Conservation (phyloP, 257 asterid genomes). For the Solanum dulcamara region DNA sequence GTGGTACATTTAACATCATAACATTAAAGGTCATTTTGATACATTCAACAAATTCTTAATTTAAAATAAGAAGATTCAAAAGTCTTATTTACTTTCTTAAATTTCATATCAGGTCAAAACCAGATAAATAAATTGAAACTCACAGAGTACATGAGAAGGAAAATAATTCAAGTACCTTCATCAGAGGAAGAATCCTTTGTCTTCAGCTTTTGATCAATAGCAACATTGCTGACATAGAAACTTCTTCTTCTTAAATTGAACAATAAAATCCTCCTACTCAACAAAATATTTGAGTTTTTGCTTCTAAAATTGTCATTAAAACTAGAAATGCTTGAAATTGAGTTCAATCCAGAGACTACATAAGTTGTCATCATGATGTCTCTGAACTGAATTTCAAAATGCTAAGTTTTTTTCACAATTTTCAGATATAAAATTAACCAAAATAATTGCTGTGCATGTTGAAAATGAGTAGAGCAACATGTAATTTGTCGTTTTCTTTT, state of each 20-base stretch:
- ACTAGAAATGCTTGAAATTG: not conserved
- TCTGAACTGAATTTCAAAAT: not conserved
- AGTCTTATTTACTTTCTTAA: not conserved
- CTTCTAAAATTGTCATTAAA: not conserved
- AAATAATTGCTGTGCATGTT: not conserved
- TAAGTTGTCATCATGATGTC: conserved; percentile 12
- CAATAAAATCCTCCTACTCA: not conserved
- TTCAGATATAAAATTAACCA: not conserved
- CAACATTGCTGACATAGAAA: conserved; percentile 31
- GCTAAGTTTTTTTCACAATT: too few species aligned
- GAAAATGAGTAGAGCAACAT: not conserved
- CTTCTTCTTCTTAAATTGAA: conserved; percentile 14
- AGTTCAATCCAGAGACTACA: not conserved
- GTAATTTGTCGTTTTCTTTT: not conserved
- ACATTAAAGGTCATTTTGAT: not conserved
- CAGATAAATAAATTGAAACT: not conserved
- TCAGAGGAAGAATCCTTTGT: conserved; percentile 7
- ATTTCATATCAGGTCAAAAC: not conserved
- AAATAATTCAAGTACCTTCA: not conserved
- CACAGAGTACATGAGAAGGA: not conserved
- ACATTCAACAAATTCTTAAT: not conserved
- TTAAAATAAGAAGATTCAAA: too few species aligned
- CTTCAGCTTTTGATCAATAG: conserved; percentile 24
- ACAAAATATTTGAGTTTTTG: not conserved
- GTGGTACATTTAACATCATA: not conserved